Conservation (phyloP, 1,139 yeast genomes). For the Yamadazyma atmosphaerica region DNA sequence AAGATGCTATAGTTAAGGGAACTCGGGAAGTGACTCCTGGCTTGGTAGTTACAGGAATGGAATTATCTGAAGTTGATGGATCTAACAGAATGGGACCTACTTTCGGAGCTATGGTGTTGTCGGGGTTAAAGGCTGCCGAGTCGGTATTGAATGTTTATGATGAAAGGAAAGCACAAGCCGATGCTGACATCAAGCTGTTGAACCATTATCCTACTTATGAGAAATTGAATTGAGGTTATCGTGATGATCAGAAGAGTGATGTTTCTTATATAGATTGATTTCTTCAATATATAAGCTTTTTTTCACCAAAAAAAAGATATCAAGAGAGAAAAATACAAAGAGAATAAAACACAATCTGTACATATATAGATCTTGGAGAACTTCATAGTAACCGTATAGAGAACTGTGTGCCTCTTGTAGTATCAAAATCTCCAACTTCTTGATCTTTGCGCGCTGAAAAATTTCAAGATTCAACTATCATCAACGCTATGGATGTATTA, state of each 20-base stretch:
- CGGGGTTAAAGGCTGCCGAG: constrained; percentile 79
- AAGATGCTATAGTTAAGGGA: constrained; percentile 72
- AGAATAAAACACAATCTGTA: no score
- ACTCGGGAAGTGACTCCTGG: constrained; percentile 73
- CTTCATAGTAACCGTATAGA: background rate
- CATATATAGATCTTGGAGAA: background rate
- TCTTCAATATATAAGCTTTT: no score
- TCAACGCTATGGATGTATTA: constrained; percentile 22
- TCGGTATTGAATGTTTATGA: constrained; percentile 53
- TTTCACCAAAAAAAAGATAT: no score
- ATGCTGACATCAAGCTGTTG: constrained; percentile 12
- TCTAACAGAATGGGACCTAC: constrained; percentile 85
- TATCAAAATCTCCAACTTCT: background rate
- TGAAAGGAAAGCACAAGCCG: constrained; percentile 45
- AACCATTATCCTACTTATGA: constrained; percentile 6
- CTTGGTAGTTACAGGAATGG: constrained; percentile 79
- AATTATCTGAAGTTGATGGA: constrained; percentile 74
- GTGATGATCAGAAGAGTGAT: no score
- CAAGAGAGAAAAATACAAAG: no score
- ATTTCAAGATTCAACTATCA: no score
- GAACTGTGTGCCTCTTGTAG: background rate
- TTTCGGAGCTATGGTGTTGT: constrained; percentile 78
- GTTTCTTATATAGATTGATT: no score
- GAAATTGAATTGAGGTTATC: background rate
- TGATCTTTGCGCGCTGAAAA: no score